These are phyloP conservation scores for Recurvomyces mirabilis DNA, from an alignment of 495 filamentous ascomycete species.

Conservation along the genomic window DNA sequence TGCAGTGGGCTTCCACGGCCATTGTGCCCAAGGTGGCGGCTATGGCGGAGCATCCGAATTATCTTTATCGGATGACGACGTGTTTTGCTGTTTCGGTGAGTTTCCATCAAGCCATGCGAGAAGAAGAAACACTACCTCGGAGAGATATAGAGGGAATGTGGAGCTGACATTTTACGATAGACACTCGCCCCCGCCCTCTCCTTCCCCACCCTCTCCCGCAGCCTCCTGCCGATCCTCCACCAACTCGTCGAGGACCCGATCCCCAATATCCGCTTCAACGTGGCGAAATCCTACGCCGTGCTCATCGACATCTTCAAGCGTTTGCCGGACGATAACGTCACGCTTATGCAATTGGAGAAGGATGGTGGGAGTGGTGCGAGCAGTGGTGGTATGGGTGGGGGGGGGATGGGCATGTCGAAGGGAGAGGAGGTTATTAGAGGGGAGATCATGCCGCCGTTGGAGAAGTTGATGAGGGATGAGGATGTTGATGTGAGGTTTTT, in stretches of 20 bases:
- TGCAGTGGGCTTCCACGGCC: constrained; percentile 92
- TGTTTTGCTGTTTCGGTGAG: constrained; percentile 95
- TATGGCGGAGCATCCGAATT: constrained; percentile 96
- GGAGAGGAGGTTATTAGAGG: constrained; percentile 77
- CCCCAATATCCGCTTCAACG: constrained; percentile 98
- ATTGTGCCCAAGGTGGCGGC: constrained; percentile 98
- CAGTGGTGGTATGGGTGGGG: constrained; percentile 39
- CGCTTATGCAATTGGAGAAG: constrained; percentile 74
- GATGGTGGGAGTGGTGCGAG: constrained; percentile 40
- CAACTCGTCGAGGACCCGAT: constrained; percentile 86
- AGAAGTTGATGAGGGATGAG: constrained; percentile 90
- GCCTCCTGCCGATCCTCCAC: constrained; percentile 90
- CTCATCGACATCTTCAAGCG: constrained; percentile 82
- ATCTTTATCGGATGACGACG: constrained; percentile 98
- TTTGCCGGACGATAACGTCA: constrained; percentile 63
- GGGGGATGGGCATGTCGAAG: constrained; percentile 49
- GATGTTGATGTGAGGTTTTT: constrained; percentile 98
- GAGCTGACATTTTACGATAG: constrained; percentile 34
- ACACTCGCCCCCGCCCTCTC: constrained; percentile 88
- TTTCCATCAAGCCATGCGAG: constrained; percentile 5
- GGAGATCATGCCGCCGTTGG: constrained; percentile 76
- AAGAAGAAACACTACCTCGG: no score
- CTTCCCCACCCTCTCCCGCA: constrained; percentile 79
- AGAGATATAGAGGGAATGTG: no score
- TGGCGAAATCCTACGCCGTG: constrained; percentile 89